phyloP scores from a whole-genome alignment of 148 eudicot species.

The Polygonum maritimum region DNA sequence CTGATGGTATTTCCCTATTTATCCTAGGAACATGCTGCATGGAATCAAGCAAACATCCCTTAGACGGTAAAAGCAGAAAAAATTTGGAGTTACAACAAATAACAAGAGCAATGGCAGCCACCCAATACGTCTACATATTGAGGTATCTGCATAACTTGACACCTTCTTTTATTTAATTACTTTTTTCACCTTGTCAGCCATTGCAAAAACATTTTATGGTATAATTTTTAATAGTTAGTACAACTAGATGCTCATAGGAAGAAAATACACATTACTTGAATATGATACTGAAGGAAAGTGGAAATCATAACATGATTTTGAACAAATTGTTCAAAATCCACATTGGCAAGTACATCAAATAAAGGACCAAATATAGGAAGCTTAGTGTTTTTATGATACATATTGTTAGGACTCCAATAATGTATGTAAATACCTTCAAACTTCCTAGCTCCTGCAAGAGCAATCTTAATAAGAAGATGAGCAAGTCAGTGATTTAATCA shows the following conservation, averaged over 20 bases:
- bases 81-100: background rate
- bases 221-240: background rate
- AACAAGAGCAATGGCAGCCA: background rate
- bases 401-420: background rate
- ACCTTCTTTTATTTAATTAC: background rate
- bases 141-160: background rate
- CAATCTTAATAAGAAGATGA: background rate
- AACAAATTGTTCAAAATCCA: background rate
- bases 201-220: background rate
- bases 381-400: background rate
- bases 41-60: background rate
- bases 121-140: background rate
- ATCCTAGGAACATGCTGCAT: conserved; percentile 90
- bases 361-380: background rate
- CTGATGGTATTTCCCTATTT: conserved; percentile 93
- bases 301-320: background rate
- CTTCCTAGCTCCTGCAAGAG: background rate
- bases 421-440: background rate
- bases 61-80: background rate
- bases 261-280: background rate
- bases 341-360: background rate
- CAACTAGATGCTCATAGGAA: background rate
- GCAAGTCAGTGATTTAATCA: background rate
- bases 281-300: background rate
- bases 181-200: background rate